phyloP scores from a whole-genome alignment of 2,329 filamentous ascomycete species.

The Alternaria metachromatica region DNA sequence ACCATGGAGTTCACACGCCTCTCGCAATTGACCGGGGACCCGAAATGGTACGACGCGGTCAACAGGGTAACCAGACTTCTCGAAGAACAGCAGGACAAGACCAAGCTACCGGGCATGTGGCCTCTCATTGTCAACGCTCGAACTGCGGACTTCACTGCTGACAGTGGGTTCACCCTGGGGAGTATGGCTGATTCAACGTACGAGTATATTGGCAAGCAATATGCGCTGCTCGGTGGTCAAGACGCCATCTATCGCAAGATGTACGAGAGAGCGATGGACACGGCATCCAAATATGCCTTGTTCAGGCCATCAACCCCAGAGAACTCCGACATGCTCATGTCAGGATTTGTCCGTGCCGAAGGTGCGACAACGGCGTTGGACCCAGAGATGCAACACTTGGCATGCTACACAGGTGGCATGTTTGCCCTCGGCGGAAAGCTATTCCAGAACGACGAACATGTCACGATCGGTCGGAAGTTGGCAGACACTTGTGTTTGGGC shows the following conservation, averaged over 20 bases:
- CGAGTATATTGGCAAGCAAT: conserved; percentile 49
- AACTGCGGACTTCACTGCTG: conserved; percentile 50
- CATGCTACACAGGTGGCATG: conserved; percentile 69
- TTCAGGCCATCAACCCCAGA: conserved; percentile 59
- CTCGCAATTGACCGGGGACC: conserved; percentile 53
- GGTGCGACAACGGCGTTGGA: conserved; percentile 44
- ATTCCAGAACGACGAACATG: conserved; percentile 61
- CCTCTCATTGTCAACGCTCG: conserved; percentile 53
- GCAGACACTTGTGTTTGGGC: conserved; percentile 69
- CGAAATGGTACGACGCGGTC: conserved; percentile 56
- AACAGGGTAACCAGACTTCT: conserved; percentile 53
- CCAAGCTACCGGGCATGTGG: conserved; percentile 57
- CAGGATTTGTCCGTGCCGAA: conserved; percentile 52
- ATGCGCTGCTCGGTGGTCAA: conserved; percentile 52
- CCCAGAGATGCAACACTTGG: conserved; percentile 64
- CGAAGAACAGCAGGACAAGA: conserved; percentile 51
- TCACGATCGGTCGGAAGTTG: conserved; percentile 63
- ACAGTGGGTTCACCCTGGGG: conserved; percentile 45
- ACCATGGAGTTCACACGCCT: conserved; percentile 58
- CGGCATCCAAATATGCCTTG: conserved; percentile 54
- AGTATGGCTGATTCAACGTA: conserved; percentile 50
- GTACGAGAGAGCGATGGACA: conserved; percentile 60
- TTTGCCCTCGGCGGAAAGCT: conserved; percentile 65
- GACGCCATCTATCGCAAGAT: conserved; percentile 57
- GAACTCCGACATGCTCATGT: conserved; percentile 55